These are phyloP conservation scores for Fraxinus platypoda DNA, from an alignment of 305 asterid genomes.

Conservation along the genomic window DNA sequence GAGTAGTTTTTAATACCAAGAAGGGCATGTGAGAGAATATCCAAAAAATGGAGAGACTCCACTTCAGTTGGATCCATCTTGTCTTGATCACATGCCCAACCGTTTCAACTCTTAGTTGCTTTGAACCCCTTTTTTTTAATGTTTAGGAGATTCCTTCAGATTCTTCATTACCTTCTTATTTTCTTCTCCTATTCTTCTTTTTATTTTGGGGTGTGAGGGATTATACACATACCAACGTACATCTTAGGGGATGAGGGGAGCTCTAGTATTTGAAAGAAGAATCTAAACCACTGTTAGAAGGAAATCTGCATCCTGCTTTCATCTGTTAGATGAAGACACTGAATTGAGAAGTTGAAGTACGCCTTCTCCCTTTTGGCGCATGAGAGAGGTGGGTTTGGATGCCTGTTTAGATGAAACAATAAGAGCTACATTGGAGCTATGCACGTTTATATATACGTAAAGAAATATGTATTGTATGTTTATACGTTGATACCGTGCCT, in stretches of 20 bases:
- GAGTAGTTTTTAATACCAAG: neutral
- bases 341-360: neutral
- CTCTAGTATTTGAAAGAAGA: neutral
- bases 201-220: neutral
- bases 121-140: neutral
- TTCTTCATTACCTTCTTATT: neutral
- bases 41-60: neutral
- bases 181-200: neutral
- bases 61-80: neutral
- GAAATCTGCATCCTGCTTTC: neutral
- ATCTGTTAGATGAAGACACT: neutral
- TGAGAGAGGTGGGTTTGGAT: neutral
- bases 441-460: neutral
- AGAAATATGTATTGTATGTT: neutral
- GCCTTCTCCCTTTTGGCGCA: neutral
- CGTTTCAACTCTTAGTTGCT: neutral
- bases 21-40: neutral
- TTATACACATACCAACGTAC: neutral
- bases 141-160: neutral
- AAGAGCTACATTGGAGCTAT: neutral
- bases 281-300: neutral
- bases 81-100: slow-evolving; percentile 1
- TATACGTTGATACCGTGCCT: neutral
- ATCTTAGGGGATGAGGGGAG: neutral
- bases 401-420: neutral